Percentiles rank a stretch among this genome's conserved stretches.
Conservation (phyloP, 371 early-diverging fungal genomes). For the Umbelopsis sp. region DNA sequence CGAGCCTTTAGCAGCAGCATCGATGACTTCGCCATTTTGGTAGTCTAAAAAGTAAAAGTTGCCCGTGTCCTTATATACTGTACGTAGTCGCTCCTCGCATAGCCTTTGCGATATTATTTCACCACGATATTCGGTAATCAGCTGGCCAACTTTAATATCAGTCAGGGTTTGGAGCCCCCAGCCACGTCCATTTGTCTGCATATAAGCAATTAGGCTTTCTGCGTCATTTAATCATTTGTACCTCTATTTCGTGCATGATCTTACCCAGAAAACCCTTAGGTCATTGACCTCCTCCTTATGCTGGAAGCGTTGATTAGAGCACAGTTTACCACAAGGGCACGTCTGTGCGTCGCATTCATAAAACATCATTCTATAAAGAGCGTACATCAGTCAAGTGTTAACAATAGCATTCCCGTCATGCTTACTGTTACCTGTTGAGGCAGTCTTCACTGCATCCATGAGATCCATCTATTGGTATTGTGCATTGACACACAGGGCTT, state of each 20-base stretch:
- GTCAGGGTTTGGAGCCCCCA: constrained; percentile 76
- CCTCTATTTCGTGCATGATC: constrained; percentile 2
- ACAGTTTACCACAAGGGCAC: constrained; percentile 75
- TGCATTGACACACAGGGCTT: constrained; percentile 65
- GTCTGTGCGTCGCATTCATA: constrained; percentile 75
- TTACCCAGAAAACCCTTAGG: constrained; percentile 70
- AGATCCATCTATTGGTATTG: constrained; percentile 54
- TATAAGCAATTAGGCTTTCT: neutral
- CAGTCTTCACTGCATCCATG: constrained; percentile 78
- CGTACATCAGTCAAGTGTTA: neutral
- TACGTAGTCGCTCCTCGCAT: constrained; percentile 75
- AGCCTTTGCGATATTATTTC: constrained; percentile 78
- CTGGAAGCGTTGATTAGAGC: constrained; percentile 81
- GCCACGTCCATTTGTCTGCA: constrained; percentile 67
- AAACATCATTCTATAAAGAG: constrained; percentile 58
- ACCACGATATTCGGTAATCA: constrained; percentile 89
- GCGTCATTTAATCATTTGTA: neutral
- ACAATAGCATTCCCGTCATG: neutral
- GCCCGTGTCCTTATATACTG: constrained; percentile 65
- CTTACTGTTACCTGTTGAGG: constrained; percentile 59
- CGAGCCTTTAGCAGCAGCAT: constrained; percentile 77
- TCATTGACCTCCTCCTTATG: constrained; percentile 52
- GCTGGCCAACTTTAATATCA: constrained; percentile 59
- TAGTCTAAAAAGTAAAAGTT: constrained; percentile 87
- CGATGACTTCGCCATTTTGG: constrained; percentile 76